Percentiles rank a stretch among this genome's conserved stretches.
Evolutionary conservation across 2,329 filamentous ascomycete genomes (phyloP).

Genomic region (Cercospora brassicicola): DNA sequence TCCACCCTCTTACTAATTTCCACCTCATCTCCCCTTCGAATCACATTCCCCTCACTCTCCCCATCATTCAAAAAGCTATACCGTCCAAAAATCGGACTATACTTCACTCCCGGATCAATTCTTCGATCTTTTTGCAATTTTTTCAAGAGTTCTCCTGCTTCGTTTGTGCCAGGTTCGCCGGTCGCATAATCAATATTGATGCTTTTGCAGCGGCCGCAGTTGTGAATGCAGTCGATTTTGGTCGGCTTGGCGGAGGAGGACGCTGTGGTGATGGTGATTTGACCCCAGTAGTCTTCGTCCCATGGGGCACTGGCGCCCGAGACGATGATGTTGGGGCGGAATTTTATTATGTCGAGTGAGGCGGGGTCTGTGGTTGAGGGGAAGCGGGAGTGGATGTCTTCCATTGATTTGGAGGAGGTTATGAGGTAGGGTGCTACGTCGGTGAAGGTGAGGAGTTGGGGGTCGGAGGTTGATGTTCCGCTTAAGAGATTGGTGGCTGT

Average conservation of each 20-base stretch:
- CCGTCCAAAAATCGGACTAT: constrained; percentile 51
- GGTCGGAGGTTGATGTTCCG: constrained; percentile 20
- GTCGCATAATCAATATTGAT: constrained; percentile 52
- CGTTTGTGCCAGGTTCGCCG: constrained; percentile 42
- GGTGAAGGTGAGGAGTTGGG: constrained; percentile 61
- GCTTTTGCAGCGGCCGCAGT: constrained; percentile 49
- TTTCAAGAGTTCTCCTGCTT: constrained; percentile 47
- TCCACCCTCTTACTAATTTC: constrained; percentile 43
- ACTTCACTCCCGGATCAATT: constrained; percentile 49
- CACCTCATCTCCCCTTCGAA: constrained; percentile 48
- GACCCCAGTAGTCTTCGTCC: constrained; percentile 52
- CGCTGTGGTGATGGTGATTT: constrained; percentile 35
- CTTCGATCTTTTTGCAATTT: constrained; percentile 47
- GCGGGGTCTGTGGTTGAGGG: constrained; percentile 31
- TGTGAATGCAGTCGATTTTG: constrained; percentile 45
- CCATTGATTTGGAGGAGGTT: constrained; percentile 67
- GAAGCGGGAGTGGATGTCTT: constrained; percentile 57
- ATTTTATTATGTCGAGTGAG: constrained; percentile 46
- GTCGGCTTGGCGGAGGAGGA: background rate
- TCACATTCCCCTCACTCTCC: constrained; percentile 34
- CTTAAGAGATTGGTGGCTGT: constrained; percentile 27
- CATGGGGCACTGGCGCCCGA: constrained; percentile 43
- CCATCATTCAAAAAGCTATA: constrained; percentile 45
- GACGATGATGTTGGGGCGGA: constrained; percentile 50
- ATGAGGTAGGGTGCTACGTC: constrained; percentile 76